phyloP scores from a whole-genome alignment of 176 grass and related monocot species.

The Miscanthus lutarioriparius region DNA sequence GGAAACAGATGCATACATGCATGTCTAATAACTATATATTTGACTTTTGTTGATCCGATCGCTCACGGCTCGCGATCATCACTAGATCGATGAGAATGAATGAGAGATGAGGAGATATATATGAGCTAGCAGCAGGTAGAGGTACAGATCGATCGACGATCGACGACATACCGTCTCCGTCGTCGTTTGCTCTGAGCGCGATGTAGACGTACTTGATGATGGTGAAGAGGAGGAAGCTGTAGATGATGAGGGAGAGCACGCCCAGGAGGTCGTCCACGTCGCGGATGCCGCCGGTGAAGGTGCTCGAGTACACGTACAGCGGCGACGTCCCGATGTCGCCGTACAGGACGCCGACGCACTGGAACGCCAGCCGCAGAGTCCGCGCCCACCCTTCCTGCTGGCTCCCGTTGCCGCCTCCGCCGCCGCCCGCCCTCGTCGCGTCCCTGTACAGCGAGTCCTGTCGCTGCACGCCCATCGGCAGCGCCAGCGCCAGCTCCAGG shows the following conservation, averaged over 20 bases:
- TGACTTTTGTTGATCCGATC: no score
- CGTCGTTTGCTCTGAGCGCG: slow-evolving; percentile 64
- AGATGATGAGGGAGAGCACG: slow-evolving; percentile 72
- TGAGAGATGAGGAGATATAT: no score
- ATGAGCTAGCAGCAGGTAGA: no score
- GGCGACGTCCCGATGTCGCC: slow-evolving; percentile 79
- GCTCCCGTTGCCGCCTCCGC: neutral
- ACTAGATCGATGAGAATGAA: no score
- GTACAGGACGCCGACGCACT: slow-evolving; percentile 69
- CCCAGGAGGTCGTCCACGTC: slow-evolving; percentile 64
- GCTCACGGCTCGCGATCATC: no score
- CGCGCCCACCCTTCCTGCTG: slow-evolving; percentile 37
- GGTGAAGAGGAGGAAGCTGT: slow-evolving; percentile 64
- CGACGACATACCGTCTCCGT: slow-evolving; percentile 43
- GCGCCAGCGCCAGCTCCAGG: slow-evolving; percentile 24
- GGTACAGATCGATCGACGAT: no score
- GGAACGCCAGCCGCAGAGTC: slow-evolving; percentile 53
- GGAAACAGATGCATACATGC: no score
- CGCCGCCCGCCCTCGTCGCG: slow-evolving; percentile 27
- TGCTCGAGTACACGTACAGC: slow-evolving; percentile 72
- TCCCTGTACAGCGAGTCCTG: slow-evolving; percentile 60
- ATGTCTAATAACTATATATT: no score
- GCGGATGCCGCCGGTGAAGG: slow-evolving; percentile 51
- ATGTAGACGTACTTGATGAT: slow-evolving; percentile 73
- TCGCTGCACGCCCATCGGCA: slow-evolving; percentile 29